A percentile compares a stretch with the other conserved stretches of the same genome.
These are phyloP conservation scores for Suhomyces bolitotheri DNA, from an alignment of 1,139 yeast species.

Conservation along the genomic window DNA sequence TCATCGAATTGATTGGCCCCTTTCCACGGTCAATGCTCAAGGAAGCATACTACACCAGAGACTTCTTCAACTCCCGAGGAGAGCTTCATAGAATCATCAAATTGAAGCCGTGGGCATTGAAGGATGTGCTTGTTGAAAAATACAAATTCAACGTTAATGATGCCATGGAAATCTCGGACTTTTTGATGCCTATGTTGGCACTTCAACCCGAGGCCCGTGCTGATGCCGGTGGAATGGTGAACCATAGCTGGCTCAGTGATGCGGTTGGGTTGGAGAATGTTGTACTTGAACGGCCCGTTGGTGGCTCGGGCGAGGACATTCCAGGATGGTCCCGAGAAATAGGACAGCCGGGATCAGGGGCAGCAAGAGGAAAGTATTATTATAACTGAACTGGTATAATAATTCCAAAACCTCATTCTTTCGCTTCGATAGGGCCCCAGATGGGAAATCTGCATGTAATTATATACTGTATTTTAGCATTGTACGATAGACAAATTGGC, in stretches of 20 bases:
- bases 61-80: constrained; percentile 39
- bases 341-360: constrained; percentile 2
- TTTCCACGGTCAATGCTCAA: constrained; percentile 46
- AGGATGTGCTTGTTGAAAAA: constrained; percentile 47
- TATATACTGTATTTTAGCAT: constrained; percentile 9
- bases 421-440: too few relatives aligned
- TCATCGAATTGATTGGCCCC: constrained; percentile 47
- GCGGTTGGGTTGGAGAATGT: constrained; percentile 27
- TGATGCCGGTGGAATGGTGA: constrained; percentile 41
- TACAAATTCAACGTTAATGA: constrained; percentile 36
- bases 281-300: constrained; percentile 44
- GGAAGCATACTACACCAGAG: constrained; percentile 44
- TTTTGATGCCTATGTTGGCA: constrained; percentile 70
- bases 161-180: constrained; percentile 43
- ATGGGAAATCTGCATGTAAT: constrained; percentile 3
- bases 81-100: constrained; percentile 32
- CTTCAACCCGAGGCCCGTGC: constrained; percentile 70
- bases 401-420: too few relatives aligned
- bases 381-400: constrained; percentile 4
- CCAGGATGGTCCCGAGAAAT: constrained; percentile 66
- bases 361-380: constrained; percentile 11
- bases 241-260: constrained; percentile 44
- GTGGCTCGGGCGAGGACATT: constrained; percentile 69
- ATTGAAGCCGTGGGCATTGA: constrained; percentile 51
- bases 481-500: constrained; percentile 5